Conservation (phyloP, 108 stramenopile genomes). For the Nannochloropsis granulata region DNA sequence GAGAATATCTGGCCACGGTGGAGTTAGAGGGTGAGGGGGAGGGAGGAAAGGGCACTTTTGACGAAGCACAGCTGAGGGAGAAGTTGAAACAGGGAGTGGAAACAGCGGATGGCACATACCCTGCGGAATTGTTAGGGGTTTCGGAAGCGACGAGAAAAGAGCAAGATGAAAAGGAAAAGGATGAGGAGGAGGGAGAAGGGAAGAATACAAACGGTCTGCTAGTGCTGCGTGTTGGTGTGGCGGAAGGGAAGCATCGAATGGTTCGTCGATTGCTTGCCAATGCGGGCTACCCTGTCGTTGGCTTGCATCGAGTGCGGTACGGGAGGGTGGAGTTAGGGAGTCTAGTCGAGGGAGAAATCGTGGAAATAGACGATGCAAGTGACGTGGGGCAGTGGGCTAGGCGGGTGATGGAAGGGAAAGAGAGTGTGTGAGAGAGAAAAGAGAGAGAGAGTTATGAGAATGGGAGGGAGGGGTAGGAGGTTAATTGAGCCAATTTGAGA, state of each 20-base stretch:
- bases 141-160: neutral
- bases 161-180: neutral
- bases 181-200: neutral
- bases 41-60: neutral
- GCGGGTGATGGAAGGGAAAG: neutral
- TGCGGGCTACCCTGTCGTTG: constrained; percentile 35
- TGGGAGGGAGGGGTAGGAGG: too few relatives aligned
- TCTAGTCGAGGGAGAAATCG: constrained; percentile 10
- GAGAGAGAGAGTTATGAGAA: too few relatives aligned
- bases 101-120: constrained; percentile 31
- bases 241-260: constrained; percentile 40
- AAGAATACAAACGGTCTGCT: neutral
- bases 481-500: too few relatives aligned
- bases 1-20: constrained; percentile 26
- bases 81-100: constrained; percentile 13
- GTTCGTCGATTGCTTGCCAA: constrained; percentile 39
- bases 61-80: neutral
- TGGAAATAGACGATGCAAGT: neutral
- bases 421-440: too few relatives aligned
- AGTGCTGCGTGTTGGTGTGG: constrained; percentile 15
- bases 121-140: constrained; percentile 9
- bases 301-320: constrained; percentile 27
- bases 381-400: neutral
- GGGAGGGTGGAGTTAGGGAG: constrained; percentile 9
- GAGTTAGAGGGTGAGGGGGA: neutral